Percentiles rank a stretch among this genome's conserved stretches.
Evolutionary conservation across 2,329 filamentous ascomycete species (phyloP).

Genomic region (Aphanocladium album): DNA sequence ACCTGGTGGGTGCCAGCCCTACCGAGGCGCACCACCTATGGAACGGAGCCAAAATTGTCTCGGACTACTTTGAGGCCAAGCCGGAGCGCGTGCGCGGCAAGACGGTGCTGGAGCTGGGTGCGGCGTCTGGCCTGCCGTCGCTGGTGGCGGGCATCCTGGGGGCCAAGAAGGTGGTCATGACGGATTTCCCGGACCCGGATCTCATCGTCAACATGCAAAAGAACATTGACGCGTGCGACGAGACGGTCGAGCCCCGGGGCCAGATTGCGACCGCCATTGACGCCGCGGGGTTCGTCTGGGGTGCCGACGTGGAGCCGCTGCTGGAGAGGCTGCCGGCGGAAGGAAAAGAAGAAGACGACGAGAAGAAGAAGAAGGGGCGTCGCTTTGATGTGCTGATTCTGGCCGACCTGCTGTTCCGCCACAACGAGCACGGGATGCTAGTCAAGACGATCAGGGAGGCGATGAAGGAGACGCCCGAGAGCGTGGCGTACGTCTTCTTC

Average conservation of each 20-base stretch:
- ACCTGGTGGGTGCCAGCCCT: conserved; percentile 81
- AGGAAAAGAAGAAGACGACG: conserved; percentile 16
- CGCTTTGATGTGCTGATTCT: conserved; percentile 79
- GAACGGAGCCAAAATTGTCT: conserved; percentile 79
- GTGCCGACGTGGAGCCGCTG: conserved; percentile 55
- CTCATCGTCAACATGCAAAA: conserved; percentile 73
- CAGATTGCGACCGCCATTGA: conserved; percentile 37
- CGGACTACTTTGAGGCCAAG: conserved; percentile 70
- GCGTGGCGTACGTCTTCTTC: conserved; percentile 81
- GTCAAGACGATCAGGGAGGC: conserved; percentile 66
- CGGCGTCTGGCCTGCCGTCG: conserved; percentile 78
- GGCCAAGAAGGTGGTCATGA: conserved; percentile 68
- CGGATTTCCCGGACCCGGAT: conserved; percentile 82
- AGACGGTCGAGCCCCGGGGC: conserved; percentile 27
- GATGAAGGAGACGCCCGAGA: conserved; percentile 49
- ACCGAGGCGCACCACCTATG: conserved; percentile 88
- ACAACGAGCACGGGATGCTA: conserved; percentile 77
- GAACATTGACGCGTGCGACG: conserved; percentile 61
- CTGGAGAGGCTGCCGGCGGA: conserved; percentile 48
- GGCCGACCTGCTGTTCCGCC: conserved; percentile 86
- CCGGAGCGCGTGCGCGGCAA: conserved; percentile 58
- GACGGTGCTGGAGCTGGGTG: conserved; percentile 83
- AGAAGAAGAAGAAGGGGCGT: conserved; percentile 17
- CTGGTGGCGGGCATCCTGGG: conserved; percentile 71
- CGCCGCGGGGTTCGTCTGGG: conserved; percentile 79